Evolutionary conservation across 2,329 filamentous ascomycete genomes (phyloP).

Genomic region (Calonectria pauciramosa): DNA sequence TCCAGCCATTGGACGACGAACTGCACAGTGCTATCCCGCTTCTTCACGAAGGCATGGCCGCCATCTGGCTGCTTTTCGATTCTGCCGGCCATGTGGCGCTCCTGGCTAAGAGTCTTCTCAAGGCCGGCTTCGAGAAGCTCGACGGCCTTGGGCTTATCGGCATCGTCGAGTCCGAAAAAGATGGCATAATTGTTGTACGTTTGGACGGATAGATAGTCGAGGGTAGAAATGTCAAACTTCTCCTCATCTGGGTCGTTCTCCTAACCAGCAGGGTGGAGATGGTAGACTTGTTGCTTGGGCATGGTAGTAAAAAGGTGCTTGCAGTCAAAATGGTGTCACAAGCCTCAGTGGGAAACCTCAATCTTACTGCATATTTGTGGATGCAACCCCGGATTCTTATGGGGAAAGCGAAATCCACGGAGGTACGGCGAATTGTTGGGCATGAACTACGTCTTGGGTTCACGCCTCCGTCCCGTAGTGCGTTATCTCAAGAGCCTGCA

Average conservation of each 20-base stretch:
- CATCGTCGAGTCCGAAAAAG: constrained; percentile 25
- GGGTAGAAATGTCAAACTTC: constrained; percentile 26
- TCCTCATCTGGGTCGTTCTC: constrained; percentile 33
- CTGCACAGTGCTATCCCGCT: constrained; percentile 49
- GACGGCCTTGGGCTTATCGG: constrained; percentile 22
- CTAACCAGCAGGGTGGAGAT: constrained; percentile 30
- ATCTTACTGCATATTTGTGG: too few species aligned
- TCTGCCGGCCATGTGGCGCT: constrained; percentile 53
- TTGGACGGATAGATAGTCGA: constrained; percentile 29
- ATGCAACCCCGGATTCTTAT: too few species aligned
- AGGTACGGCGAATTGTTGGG: too few species aligned
- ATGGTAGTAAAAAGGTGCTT: too few species aligned
- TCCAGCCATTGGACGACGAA: constrained; percentile 56
- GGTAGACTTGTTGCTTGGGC: background rate
- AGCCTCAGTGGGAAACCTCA: too few species aligned
- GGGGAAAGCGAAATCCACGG: too few species aligned
- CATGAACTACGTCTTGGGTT: too few species aligned
- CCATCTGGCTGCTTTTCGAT: constrained; percentile 56
- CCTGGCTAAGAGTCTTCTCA: constrained; percentile 53
- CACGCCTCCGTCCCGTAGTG: background rate
- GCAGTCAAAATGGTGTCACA: too few species aligned
- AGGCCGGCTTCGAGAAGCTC: constrained; percentile 49
- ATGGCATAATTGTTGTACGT: constrained; percentile 26
- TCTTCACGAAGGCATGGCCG: constrained; percentile 54
- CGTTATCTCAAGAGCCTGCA: background rate